Percentiles rank a stretch among this genome's conserved stretches.
These are phyloP conservation scores for Rhodomyrtus psidioides DNA, from an alignment of 441 rosid genomes.

Conservation along the genomic window DNA sequence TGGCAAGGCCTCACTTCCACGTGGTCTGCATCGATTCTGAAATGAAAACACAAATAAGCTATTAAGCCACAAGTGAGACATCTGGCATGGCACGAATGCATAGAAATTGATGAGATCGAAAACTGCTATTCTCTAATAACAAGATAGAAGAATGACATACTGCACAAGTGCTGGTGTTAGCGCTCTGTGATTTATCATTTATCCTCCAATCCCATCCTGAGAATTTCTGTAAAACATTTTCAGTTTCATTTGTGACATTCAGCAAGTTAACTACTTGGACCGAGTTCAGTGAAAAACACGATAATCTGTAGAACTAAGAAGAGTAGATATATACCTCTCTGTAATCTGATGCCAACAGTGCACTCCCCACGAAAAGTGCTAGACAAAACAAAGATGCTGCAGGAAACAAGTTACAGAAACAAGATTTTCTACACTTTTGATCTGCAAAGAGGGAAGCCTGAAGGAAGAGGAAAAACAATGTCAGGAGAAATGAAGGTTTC, in stretches of 20 bases:
- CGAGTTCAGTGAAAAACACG: not conserved
- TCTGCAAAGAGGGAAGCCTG: constrained; percentile 29
- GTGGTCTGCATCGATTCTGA: constrained; percentile 39
- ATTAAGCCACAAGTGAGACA: constrained; percentile 3
- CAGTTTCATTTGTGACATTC: not conserved
- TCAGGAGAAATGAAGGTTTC: not conserved
- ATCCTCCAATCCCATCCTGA: constrained; percentile 31
- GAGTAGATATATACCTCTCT: constrained; percentile 25
- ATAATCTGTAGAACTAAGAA: not conserved
- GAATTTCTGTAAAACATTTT: constrained; percentile 25
- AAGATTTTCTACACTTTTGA: constrained; percentile 19
- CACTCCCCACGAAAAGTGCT: constrained; percentile 27
- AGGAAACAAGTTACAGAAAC: constrained; percentile 26
- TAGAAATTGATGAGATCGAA: not conserved
- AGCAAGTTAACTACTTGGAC: not conserved
- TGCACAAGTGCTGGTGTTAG: constrained; percentile 25
- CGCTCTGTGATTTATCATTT: constrained; percentile 12
- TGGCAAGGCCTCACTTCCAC: constrained; percentile 53
- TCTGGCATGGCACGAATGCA: not conserved
- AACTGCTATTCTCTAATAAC: not conserved
- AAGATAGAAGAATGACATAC: constrained; percentile 18
- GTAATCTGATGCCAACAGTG: constrained; percentile 23
- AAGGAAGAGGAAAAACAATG: not conserved
- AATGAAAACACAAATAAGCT: constrained; percentile 1
- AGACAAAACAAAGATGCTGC: constrained; percentile 31